phyloP scores from a whole-genome alignment of 306 rosid genomes.

The Vigna angularis region DNA sequence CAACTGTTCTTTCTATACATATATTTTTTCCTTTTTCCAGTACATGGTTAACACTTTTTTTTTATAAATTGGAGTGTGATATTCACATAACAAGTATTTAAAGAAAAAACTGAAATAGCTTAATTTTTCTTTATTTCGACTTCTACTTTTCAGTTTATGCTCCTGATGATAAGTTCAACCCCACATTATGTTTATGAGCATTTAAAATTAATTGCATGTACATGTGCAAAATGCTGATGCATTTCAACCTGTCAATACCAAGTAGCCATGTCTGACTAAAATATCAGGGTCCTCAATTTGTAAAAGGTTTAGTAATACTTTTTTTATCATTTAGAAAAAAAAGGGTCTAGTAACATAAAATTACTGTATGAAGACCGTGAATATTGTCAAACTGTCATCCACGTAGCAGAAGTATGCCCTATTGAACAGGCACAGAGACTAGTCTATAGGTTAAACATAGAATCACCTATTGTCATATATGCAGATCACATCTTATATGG shows the following conservation, averaged over 20 bases:
- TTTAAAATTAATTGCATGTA: not conserved
- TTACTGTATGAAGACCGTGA: not conserved
- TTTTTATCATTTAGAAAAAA: no score
- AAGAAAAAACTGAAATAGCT: not conserved
- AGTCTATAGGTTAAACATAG: not conserved
- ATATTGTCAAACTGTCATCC: conserved; percentile 5
- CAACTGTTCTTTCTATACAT: not conserved
- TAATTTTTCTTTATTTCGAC: conserved; percentile 2
- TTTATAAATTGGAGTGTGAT: not conserved
- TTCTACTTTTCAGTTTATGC: not conserved
- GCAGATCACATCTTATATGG: conserved; percentile 25
- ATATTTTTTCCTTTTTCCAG: not conserved
- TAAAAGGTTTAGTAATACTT: not conserved
- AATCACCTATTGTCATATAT: conserved; percentile 38
- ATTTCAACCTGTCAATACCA: not conserved
- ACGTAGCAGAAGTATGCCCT: conserved; percentile 22
- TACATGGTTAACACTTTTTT: conserved; percentile 7
- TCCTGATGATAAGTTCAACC: not conserved
- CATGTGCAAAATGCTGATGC: not conserved
- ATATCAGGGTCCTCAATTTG: conserved; percentile 9
- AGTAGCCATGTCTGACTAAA: conserved; percentile 9
- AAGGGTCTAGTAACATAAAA: conserved; percentile 2
- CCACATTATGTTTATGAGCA: not conserved
- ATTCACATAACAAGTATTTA: not conserved
- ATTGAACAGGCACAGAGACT: conserved; percentile 3